These are phyloP conservation scores for Epichloe elymi DNA, from an alignment of 2,329 filamentous ascomycete species.

Conservation along the genomic window DNA sequence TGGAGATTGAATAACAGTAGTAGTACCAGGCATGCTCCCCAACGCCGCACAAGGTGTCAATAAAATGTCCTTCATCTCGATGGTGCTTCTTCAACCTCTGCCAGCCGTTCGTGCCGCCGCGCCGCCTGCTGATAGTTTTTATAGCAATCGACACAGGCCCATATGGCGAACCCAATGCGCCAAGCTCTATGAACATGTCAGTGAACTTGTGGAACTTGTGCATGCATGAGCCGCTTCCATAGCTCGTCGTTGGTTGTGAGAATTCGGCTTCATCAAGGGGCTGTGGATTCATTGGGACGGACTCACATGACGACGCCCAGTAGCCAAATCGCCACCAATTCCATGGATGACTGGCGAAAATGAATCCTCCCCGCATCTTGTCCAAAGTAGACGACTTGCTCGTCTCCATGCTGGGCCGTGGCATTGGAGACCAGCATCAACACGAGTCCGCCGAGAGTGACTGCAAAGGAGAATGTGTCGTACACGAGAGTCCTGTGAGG, in stretches of 20 bases:
- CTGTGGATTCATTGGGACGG: too few relatives aligned
- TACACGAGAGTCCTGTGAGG: constrained; percentile 17
- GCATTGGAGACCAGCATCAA: constrained; percentile 17
- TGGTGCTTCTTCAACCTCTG: too few relatives aligned
- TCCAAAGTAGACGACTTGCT: neutral
- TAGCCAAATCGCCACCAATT: constrained; percentile 8
- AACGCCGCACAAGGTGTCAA: too few relatives aligned
- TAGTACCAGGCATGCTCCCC: too few relatives aligned
- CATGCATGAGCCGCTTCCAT: too few relatives aligned
- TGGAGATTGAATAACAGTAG: constrained; percentile 13
- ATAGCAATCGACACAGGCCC: neutral
- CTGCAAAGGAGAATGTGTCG: constrained; percentile 20
- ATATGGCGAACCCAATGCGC: neutral
- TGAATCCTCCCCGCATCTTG: constrained; percentile 8
- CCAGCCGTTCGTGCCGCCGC: too few relatives aligned
- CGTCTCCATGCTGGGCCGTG: neutral
- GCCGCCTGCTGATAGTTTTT: neutral
- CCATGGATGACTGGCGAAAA: neutral
- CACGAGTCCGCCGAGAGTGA: constrained; percentile 22
- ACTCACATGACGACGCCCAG: constrained; percentile 14
- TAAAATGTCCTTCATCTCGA: too few relatives aligned
- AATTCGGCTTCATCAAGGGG: too few relatives aligned
- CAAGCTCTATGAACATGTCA: neutral
- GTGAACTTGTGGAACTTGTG: too few relatives aligned
- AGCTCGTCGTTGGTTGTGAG: too few relatives aligned